Base-by-base conservation (phyloP, 1,139 yeast species). In the Hanseniaspora uvarum region DNA sequence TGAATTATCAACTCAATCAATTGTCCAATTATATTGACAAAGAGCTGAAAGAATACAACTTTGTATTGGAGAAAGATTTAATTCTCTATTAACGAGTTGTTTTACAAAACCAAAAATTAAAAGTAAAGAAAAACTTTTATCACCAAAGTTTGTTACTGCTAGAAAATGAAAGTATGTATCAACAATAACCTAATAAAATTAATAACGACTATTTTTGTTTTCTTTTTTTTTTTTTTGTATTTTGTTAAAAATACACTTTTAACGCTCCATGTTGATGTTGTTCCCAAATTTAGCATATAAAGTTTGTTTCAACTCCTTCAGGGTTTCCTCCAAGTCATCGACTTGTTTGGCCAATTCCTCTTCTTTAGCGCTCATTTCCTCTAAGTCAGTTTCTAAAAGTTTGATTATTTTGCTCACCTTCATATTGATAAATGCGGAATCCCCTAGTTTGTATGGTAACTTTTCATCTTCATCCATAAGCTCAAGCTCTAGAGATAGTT, bases 211-310 rank as follows among this genome's bases (percentile, higher is more conserved):
- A 28, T 30, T 7, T 5, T 14, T n/a, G 26, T 26, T 26, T 26
- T 8, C 28, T 26, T 26, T 26, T 26, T 26, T 26, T 26, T 26
- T 8, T 26, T 26, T 26, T 8, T n/a, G n/a, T n/a, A n/a, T n/a
- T n/a, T n/a, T n/a, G n/a, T n/a, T n/a, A n/a, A n/a, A n/a, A 19
- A 38, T 40, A 14, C 21, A 10, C 11, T 41, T 12, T 60, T 56
- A 70, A 60, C 74, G 72, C 63, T 92, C 98, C 52, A 92, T 72
- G 65, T 89, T 89, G 65, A 92, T 92, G 58, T 88, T 82, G 60
- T 79, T 79, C 38, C 98, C 98, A 65, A 92, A 92, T 67, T 86
- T 88, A 18, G 87, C 86, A 64, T 92, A 92, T 57, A 92, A 72
- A n/a, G 73, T 74, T 34, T 78, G 75, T 70, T 89, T 92, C 61